These are phyloP conservation scores for Juglanconis oblonga DNA, from an alignment of 2,329 filamentous ascomycete species.

Conservation along the genomic window DNA sequence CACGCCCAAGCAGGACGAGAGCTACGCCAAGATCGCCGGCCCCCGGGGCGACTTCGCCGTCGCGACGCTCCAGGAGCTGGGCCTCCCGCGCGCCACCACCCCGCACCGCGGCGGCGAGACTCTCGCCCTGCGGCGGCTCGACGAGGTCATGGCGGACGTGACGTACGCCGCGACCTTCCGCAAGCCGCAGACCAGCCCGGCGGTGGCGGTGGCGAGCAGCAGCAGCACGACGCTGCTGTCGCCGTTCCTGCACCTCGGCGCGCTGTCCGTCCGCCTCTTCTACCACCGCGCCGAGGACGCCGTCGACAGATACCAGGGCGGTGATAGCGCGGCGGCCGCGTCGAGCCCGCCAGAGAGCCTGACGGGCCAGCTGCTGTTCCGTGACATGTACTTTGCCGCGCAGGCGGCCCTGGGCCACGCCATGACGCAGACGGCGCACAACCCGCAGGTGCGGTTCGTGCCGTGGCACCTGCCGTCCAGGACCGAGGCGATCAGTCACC, in stretches of 20 bases:
- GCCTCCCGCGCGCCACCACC: conserved; percentile 62
- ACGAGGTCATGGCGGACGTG: conserved; percentile 57
- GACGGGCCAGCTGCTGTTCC: conserved; percentile 70
- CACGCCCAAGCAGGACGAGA: conserved; percentile 45
- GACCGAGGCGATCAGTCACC: conserved; percentile 21
- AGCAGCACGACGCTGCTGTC: conserved; percentile 70
- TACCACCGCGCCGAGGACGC: conserved; percentile 69
- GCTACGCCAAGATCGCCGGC: conserved; percentile 61
- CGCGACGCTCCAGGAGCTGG: conserved; percentile 70
- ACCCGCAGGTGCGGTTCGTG: conserved; percentile 68
- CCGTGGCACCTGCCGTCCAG: conserved; percentile 74
- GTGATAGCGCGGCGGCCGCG: conserved; percentile 29
- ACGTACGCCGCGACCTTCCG: conserved; percentile 71
- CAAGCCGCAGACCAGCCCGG: conserved; percentile 73
- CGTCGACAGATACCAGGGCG: conserved; percentile 52
- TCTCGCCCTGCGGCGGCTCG: conserved; percentile 55
- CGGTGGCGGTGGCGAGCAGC: conserved; percentile 47
- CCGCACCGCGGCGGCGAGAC: conserved; percentile 71
- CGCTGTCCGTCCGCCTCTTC: conserved; percentile 66
- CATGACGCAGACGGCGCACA: conserved; percentile 64
- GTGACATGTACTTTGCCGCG: conserved; percentile 81
- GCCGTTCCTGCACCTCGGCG: conserved; percentile 72
- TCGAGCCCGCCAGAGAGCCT: conserved; percentile 66
- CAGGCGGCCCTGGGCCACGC: conserved; percentile 64
- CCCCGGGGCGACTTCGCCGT: conserved; percentile 67